These are phyloP conservation scores for Trametes elegans DNA, from an alignment of 768 basidiomycete species.

Conservation along the genomic window DNA sequence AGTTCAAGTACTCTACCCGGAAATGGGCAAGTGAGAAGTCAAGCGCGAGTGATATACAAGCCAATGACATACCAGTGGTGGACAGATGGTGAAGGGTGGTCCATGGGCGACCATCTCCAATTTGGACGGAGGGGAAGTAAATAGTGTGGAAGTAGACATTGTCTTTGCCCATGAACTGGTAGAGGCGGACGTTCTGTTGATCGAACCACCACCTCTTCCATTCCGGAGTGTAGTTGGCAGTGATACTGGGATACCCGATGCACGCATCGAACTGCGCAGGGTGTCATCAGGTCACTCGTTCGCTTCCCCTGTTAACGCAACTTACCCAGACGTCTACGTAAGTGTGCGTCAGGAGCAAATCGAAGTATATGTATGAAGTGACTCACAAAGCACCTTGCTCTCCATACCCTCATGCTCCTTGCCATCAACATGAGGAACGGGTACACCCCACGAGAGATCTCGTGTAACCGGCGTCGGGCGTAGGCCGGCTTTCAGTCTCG, in stretches of 20 bases:
- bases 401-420: constrained; percentile 83
- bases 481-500: constrained; percentile 81
- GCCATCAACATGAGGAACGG: constrained; percentile 71
- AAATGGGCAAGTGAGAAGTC: background rate
- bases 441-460: constrained; percentile 95
- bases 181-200: constrained; percentile 82
- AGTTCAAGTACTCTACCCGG: constrained; percentile 86
- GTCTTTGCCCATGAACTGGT: constrained; percentile 99
- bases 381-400: constrained; percentile 93
- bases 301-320: constrained; percentile 9
- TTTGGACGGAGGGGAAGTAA: constrained; percentile 86
- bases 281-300: constrained; percentile 1
- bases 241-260: constrained; percentile 96
- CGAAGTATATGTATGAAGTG: background rate
- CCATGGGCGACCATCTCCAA: constrained; percentile 91
- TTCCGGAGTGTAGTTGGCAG: constrained; percentile 88
- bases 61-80: constrained; percentile 86
- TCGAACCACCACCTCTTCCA: constrained; percentile 99
- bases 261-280: constrained; percentile 84
- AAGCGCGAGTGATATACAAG: background rate
- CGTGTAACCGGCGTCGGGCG: constrained; percentile 89
- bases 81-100: constrained; percentile 92
- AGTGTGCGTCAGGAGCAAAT: background rate
- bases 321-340: constrained; percentile 87
- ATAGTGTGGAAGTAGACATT: constrained; percentile 99